Evolutionary conservation across 139 green algal species (phyloP).

Genomic region (Zygnema cylindricum): DNA sequence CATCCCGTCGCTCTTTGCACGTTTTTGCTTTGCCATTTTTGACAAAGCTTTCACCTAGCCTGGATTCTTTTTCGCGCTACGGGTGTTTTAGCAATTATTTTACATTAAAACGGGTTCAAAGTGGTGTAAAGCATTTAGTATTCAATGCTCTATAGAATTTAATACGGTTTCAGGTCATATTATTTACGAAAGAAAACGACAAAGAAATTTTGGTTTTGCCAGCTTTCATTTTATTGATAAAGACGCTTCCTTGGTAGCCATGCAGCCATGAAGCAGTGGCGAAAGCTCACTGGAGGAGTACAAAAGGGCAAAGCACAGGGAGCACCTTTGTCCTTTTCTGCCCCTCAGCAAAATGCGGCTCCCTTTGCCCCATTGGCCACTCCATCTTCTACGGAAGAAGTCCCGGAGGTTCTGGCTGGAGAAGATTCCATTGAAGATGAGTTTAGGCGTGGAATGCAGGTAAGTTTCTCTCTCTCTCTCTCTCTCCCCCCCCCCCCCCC

Average conservation of each 20-base stretch:
- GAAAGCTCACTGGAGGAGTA: background rate
- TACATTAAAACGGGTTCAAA: background rate
- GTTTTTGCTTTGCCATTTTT: no score
- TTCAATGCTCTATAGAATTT: no score
- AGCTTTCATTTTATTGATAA: background rate
- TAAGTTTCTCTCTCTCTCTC: no score
- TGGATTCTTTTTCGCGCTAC: background rate
- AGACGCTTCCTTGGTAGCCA: constrained; percentile 3
- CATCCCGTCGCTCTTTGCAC: no score
- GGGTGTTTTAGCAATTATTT: background rate
- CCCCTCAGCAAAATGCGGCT: background rate
- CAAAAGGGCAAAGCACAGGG: background rate
- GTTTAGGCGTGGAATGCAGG: constrained; percentile 25
- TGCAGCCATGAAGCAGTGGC: constrained; percentile 6
- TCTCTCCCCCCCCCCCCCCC: no score
- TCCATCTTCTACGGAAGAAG: background rate
- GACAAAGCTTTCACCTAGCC: no score
- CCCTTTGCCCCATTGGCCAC: background rate
- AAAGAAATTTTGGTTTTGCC: background rate
- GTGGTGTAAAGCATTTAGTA: background rate
- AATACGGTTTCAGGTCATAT: background rate
- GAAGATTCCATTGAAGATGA: constrained; percentile 26
- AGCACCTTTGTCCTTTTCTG: background rate
- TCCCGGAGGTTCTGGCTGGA: background rate
- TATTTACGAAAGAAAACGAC: background rate